Evolutionary conservation across 768 basidiomycete genomes (phyloP), one percentile per base, ranked within the genome.

Genomic region (Mycena sanguinolenta): DNA sequence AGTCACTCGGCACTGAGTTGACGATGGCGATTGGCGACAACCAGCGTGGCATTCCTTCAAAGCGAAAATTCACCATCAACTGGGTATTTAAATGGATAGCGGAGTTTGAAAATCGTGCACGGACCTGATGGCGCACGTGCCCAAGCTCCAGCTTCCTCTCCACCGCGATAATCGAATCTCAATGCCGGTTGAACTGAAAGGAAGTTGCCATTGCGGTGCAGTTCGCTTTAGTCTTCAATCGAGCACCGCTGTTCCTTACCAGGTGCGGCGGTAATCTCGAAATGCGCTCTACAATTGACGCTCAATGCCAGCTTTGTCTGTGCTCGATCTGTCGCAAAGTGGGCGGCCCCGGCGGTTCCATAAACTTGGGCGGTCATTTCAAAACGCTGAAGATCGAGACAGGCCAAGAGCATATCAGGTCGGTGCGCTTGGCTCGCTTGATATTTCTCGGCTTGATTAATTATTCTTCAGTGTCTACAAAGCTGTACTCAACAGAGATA

Each of bases 261-360:
- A 91, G 82, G 90, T 89, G 63, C 32, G 80, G 70, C 36, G 38
- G 17, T 4, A 46, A 16, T 7, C 14, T 27, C 30, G 42, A 6
- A 27, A 42, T 36, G 57, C n/a, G 39, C 50, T 57, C 14, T 38
- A 30, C 46, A 32, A n/a, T 46, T 25, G 16, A 30, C 42, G 25
- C 6, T 5, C 9, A 32, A 55, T 53, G 38, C 13, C 27, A 90
- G 88, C 76, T 92, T 36, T 92, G 91, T 73, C 61, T 88, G 7
- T 92, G 91, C 75, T 91, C 90, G 38, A 91, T 92, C 70, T 92
- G 91, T 75, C 87, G 91, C 66, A 92, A 92, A 77, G 89, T 91
- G 13, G 90, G 90, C 44, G 91, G 91, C 17, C 80, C 80, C 0
- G 89, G 90, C 16, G 91, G 91, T 0, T 88, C 90, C 2, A 85